Conservation (phyloP, 805 yeast species). For the Candida silvatica region DNA sequence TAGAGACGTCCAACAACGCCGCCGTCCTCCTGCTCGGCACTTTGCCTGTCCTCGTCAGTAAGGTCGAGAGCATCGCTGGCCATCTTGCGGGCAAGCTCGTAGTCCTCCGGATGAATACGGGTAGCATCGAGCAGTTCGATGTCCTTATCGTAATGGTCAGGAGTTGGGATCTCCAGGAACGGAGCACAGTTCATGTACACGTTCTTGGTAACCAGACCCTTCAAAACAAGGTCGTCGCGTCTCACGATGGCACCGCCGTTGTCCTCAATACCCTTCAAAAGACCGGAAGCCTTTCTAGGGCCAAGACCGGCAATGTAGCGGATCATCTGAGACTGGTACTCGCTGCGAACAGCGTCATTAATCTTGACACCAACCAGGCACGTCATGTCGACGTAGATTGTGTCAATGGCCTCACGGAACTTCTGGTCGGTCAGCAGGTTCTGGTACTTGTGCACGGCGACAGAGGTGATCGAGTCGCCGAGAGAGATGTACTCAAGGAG, state of each 20-base stretch:
- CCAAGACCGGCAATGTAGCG: constrained; percentile 90
- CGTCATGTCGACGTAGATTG: constrained; percentile 82
- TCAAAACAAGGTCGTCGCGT: constrained; percentile 78
- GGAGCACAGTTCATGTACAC: constrained; percentile 90
- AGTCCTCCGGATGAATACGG: constrained; percentile 96
- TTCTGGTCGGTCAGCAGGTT: constrained; percentile 55
- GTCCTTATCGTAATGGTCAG: constrained; percentile 47
- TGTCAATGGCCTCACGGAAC: constrained; percentile 58
- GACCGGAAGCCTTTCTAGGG: constrained; percentile 86
- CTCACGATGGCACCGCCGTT: constrained; percentile 53
- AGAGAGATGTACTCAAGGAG: constrained; percentile 78
- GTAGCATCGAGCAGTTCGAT: constrained; percentile 87
- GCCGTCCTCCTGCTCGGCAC: constrained; percentile 71
- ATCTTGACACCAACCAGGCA: constrained; percentile 91
- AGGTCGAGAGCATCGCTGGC: constrained; percentile 96
- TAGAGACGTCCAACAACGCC: constrained; percentile 71
- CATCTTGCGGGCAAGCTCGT: constrained; percentile 91
- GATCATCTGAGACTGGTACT: constrained; percentile 60
- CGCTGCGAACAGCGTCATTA: constrained; percentile 76
- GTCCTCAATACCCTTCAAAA: constrained; percentile 70
- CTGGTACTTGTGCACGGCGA: constrained; percentile 65
- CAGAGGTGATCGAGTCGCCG: constrained; percentile 62
- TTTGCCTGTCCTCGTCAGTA: constrained; percentile 77
- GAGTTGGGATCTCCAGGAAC: constrained; percentile 68
- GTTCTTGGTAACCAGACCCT: constrained; percentile 67